These are phyloP conservation scores for Tripterygium wilfordii DNA, from an alignment of 177 flowering plant genomes.

Conservation along the genomic window DNA sequence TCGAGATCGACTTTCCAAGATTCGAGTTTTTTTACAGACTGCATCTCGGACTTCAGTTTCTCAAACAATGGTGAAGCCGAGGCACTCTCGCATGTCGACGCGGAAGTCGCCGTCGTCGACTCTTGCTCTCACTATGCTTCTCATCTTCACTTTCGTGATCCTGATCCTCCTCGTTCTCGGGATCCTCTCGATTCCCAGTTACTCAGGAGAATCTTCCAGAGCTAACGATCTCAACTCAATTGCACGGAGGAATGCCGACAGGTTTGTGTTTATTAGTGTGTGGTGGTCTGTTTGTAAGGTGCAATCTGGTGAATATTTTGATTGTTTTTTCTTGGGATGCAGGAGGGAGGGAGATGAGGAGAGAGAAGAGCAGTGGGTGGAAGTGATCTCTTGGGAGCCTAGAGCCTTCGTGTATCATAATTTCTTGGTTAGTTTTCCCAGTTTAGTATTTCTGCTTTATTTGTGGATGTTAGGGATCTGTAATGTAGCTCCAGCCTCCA, in stretches of 20 bases:
- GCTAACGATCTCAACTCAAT: constrained; percentile 66
- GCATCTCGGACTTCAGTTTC: too few relatives aligned
- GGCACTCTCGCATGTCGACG: constrained; percentile 28
- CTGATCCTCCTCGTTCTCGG: constrained; percentile 68
- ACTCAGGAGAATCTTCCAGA: constrained; percentile 23
- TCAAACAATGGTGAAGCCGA: constrained; percentile 53
- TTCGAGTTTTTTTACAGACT: too few relatives aligned
- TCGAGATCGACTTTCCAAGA: too few relatives aligned
- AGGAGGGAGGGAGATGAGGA: constrained; percentile 30
- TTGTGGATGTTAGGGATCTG: background rate
- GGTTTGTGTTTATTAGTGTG: too few relatives aligned
- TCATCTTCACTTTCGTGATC: constrained; percentile 47
- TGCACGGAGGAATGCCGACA: constrained; percentile 21
- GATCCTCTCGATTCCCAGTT: constrained; percentile 61
- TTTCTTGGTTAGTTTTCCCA: constrained; percentile 57
- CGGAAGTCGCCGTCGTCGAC: constrained; percentile 49
- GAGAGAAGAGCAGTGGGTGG: constrained; percentile 48
- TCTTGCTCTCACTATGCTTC: constrained; percentile 38
- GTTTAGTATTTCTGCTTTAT: background rate
- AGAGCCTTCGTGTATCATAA: constrained; percentile 62
- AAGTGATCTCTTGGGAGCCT: constrained; percentile 76
- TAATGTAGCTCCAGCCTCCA: too few relatives aligned
- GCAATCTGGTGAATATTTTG: constrained; percentile 6
- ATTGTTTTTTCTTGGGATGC: constrained; percentile 7
- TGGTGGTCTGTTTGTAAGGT: background rate